These are phyloP conservation scores for Rheum nobile DNA, from an alignment of 148 eudicot genomes.

Conservation along the genomic window DNA sequence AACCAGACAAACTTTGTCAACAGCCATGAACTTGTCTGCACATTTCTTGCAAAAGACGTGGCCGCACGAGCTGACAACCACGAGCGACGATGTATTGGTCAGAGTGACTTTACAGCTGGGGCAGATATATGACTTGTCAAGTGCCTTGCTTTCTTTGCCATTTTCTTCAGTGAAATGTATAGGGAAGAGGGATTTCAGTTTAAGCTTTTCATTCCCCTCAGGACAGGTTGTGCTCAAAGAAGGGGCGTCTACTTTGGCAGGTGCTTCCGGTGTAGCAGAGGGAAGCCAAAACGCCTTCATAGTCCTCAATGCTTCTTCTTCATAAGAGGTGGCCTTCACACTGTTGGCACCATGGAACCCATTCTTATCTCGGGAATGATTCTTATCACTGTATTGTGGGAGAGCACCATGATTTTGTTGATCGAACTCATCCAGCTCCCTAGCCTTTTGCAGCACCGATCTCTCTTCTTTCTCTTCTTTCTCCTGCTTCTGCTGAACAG, in stretches of 20 bases:
- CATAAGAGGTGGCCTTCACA: constrained; percentile 79
- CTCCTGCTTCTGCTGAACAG: constrained; percentile 66
- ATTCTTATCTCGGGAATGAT: constrained; percentile 51
- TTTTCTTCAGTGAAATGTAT: constrained; percentile 58
- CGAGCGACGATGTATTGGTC: constrained; percentile 67
- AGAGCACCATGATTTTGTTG: constrained; percentile 93
- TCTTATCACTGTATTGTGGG: constrained; percentile 78
- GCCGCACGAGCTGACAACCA: constrained; percentile 73
- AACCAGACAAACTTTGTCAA: constrained; percentile 81
- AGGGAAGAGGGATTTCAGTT: constrained; percentile 68
- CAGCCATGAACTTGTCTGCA: constrained; percentile 61
- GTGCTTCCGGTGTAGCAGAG: constrained; percentile 89
- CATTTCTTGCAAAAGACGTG: constrained; percentile 93
- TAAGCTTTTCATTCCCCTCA: constrained; percentile 75
- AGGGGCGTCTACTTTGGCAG: constrained; percentile 66
- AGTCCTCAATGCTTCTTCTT: constrained; percentile 85
- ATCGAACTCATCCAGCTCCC: constrained; percentile 84
- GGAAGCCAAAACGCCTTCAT: constrained; percentile 99
- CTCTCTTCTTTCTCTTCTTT: constrained; percentile 77
- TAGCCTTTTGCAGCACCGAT: constrained; percentile 62
- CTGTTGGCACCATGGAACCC: constrained; percentile 97
- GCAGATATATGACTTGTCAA: constrained; percentile 59
- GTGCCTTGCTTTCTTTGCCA: constrained; percentile 20
- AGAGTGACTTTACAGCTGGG: constrained; percentile 91
- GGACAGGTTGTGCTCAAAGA: constrained; percentile 63